Conservation (phyloP, 371 early-diverging fungal genomes). For the Syncephalastrum sp. region DNA sequence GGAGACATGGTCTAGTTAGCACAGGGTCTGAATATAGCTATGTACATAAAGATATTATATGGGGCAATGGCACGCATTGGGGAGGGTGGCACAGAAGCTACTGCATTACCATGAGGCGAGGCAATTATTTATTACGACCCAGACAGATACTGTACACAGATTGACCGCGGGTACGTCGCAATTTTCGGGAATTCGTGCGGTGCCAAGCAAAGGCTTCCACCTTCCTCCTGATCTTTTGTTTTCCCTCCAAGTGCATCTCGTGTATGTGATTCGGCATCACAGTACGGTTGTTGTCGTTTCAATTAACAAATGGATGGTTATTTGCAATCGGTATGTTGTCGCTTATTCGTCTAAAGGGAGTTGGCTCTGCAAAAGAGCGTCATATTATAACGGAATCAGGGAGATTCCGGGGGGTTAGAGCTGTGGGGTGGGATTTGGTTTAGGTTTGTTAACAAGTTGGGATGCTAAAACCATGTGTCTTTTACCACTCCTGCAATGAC, state of each 20-base stretch:
- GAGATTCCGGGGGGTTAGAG: background rate
- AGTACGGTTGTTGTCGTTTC: background rate
- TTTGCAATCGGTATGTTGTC: slow-evolving; percentile 26
- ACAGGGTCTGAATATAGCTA: too few relatives aligned
- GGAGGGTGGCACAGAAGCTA: too few relatives aligned
- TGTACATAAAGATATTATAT: too few relatives aligned
- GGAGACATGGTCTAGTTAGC: too few relatives aligned
- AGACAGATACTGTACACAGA: too few relatives aligned
- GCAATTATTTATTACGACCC: too few relatives aligned
- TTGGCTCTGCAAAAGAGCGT: background rate
- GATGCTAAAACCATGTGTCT: slow-evolving; percentile 4
- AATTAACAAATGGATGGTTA: slow-evolving; percentile 26
- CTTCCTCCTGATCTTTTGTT: slow-evolving; percentile 36
- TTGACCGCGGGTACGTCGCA: too few relatives aligned
- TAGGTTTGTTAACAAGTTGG: background rate
- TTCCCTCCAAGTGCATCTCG: too few relatives aligned
- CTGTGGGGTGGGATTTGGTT: background rate
- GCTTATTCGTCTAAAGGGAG: background rate
- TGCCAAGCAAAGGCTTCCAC: background rate
- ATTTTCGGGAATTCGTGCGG: too few relatives aligned
- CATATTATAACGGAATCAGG: background rate
- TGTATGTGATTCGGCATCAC: too few relatives aligned
- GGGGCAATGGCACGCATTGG: too few relatives aligned
- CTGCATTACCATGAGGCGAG: too few relatives aligned
- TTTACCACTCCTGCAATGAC: slow-evolving; percentile 1